These are phyloP conservation scores for Cyberlindnera euphorbiiphila DNA, from an alignment of 805 yeast genomes.

Conservation along the genomic window DNA sequence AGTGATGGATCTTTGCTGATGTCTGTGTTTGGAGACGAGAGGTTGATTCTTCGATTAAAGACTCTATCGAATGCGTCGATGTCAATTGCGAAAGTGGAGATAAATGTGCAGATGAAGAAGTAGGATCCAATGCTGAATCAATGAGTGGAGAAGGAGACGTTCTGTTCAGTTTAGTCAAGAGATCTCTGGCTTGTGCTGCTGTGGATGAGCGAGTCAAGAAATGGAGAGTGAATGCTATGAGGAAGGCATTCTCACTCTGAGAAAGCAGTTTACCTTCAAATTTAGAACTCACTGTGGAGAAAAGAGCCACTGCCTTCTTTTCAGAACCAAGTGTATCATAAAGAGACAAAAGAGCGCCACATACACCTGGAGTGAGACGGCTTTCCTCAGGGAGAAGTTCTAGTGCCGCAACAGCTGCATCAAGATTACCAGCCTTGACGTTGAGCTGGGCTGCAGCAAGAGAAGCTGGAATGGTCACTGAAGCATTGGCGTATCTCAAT, in stretches of 20 bases:
- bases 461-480: constrained; percentile 29
- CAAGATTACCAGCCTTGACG: constrained; percentile 28
- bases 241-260: constrained; percentile 1
- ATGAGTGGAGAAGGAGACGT: constrained; percentile 6
- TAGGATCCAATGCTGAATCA: constrained; percentile 7
- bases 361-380: constrained; percentile 41
- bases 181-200: constrained; percentile 3
- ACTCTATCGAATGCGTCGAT: neutral
- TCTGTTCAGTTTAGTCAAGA: constrained; percentile 4
- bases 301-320: constrained; percentile 30
- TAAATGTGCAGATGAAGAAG: neutral
- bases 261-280: neutral
- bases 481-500: constrained; percentile 33
- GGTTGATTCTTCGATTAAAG: constrained; percentile 5
- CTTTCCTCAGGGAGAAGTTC: constrained; percentile 29
- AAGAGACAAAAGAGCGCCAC: constrained; percentile 45
- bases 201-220: constrained; percentile 7
- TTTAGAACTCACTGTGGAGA: constrained; percentile 16
- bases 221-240: constrained; percentile 6
- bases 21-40: constrained; percentile 6
- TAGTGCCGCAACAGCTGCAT: constrained; percentile 34
- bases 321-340: constrained; percentile 44
- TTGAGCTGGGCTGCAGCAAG: constrained; percentile 35
- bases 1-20: neutral
- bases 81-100: constrained; percentile 5